Evolutionary conservation across 345 rosid species (phyloP), one percentile per base, ranked within the genome.

Genomic region (Citrus hindsii): DNA sequence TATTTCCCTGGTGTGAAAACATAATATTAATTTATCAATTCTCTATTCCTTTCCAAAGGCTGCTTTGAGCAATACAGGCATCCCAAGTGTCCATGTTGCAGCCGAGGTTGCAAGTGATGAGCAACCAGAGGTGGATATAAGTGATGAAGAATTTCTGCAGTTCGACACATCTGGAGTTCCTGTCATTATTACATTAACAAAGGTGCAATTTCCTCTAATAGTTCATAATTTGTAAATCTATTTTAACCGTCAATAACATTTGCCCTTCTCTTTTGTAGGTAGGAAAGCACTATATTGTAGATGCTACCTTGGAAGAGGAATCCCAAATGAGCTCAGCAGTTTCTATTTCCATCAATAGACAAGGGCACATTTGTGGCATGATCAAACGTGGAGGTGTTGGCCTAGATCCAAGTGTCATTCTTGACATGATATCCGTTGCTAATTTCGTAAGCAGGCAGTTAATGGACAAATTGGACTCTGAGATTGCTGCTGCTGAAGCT

Each of bases 261-360:
- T 28, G 59, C 46, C 9, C 24, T 24, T 74, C 38, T 73, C 7
- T 66, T 48, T 53, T 59, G 51, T 55, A 94, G 99, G 97, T 94
- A 51, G 95, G 97, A 60, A 82, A 76, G 71, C 90, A 92, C 79
- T 90, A 85, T 76, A 90, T 94, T 35, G 95, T 90, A 33, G 99
- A 94, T 85, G 97, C 99, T 56, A 92, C 99, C 74, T 81, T 86
- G 9, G 99, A 96, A 82, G 98, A 96, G 79, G 95, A 96, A 86
- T 92, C 99, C 13, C 98, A 94, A 76, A 94, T 96, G 95, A 92
- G 87, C 88, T 91, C 99, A 30, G 98, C 94, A 66, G 88, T 94
- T 48, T 94, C 97, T 5, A 73, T 94, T 73, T 94, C 98, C 7
- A 77, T 92, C 69, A 94, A 88, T 69, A 83, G 92, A 79, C 82